Conservation (phyloP, 2,329 filamentous ascomycete species). For the Ophiocordyceps camponoti-rufipedis region DNA sequence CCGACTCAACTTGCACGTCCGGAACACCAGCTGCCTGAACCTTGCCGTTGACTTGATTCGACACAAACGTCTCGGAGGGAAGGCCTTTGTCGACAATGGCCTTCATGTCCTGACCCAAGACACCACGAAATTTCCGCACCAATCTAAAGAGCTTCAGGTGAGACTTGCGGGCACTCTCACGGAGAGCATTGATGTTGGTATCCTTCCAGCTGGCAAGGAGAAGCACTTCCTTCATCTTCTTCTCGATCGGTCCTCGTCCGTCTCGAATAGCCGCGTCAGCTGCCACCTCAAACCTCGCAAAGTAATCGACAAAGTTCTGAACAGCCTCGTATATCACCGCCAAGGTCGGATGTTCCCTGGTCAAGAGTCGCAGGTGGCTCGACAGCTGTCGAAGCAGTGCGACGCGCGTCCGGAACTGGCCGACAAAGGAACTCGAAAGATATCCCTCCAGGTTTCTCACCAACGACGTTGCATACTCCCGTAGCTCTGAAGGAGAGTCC, state of each 20-base stretch:
- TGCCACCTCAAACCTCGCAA: conserved; percentile 48
- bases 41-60: conserved; percentile 1
- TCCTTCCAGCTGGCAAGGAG: conserved; percentile 95
- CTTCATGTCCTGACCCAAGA: conserved; percentile 62
- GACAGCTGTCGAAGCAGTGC: conserved; percentile 47
- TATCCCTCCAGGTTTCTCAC: conserved; percentile 65
- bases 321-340: conserved; percentile 44
- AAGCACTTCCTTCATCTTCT: conserved; percentile 82
- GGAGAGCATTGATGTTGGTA: conserved; percentile 77
- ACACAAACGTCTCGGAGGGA: conserved; percentile 25
- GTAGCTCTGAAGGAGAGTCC: conserved; percentile 38
- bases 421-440: conserved; percentile 59
- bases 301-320: conserved; percentile 60
- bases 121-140: conserved; percentile 70
- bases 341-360: conserved; percentile 39
- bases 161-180: conserved; percentile 76
- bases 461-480: conserved; percentile 46
- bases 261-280: conserved; percentile 47
- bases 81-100: conserved; percentile 41
- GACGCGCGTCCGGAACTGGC: conserved; percentile 61
- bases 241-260: conserved; percentile 63
- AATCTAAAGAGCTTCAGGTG: conserved; percentile 85
- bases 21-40: conserved; percentile 2
- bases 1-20: conserved; percentile 4
- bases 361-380: conserved; percentile 45